Evolutionary conservation across 2,329 filamentous ascomycete genomes (phyloP).

Genomic region (Cercospora zeae-maydis): DNA sequence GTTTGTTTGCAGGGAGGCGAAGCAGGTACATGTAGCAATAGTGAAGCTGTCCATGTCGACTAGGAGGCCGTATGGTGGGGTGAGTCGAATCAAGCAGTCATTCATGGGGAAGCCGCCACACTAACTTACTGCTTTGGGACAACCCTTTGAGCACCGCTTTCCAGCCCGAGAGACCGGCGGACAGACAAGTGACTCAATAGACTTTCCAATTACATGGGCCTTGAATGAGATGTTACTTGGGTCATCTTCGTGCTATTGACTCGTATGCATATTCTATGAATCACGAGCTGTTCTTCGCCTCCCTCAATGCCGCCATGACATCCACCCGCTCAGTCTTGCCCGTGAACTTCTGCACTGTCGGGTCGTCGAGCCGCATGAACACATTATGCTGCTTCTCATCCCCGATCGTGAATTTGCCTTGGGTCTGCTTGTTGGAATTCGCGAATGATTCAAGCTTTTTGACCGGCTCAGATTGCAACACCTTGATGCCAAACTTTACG

Average conservation of each 20-base stretch:
- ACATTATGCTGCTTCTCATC: constrained; percentile 98
- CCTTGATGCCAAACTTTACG: constrained; percentile 77
- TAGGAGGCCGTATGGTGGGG: neutral
- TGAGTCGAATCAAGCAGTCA: constrained; percentile 6
- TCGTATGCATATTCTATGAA: neutral
- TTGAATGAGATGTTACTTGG: neutral
- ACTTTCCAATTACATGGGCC: neutral
- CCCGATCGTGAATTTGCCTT: constrained; percentile 93
- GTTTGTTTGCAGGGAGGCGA: neutral
- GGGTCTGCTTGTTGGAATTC: constrained; percentile 77
- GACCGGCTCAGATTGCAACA: constrained; percentile 70
- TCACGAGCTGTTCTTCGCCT: constrained; percentile 72
- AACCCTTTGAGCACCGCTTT: constrained; percentile 1
- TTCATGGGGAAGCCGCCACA: neutral
- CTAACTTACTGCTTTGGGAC: constrained; percentile 1
- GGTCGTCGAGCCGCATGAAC: constrained; percentile 88
- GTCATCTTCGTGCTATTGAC: neutral
- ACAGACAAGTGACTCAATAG: neutral
- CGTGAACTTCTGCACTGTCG: constrained; percentile 76
- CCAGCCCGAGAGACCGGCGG: constrained; percentile 1
- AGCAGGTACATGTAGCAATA: neutral
- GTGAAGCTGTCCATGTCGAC: constrained; percentile 3
- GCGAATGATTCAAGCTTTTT: constrained; percentile 75
- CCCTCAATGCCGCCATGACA: constrained; percentile 80
- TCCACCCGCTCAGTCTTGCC: constrained; percentile 75